Conservation (phyloP, 352 stramenopile species). For the Pythium graminicola region DNA sequence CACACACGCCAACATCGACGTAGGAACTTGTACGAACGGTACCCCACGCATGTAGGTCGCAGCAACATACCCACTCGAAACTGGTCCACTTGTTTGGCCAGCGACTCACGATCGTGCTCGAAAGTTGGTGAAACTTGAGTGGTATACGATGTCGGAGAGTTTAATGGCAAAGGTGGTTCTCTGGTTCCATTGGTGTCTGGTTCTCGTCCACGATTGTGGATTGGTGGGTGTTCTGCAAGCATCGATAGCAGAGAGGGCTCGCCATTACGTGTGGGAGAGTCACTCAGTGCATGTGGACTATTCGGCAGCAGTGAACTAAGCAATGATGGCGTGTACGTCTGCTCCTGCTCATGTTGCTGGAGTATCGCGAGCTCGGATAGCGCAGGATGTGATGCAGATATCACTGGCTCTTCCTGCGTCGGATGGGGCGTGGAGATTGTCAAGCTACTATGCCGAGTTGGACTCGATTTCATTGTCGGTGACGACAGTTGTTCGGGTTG, state of each 20-base stretch:
- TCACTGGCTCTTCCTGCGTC: background rate
- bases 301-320: background rate
- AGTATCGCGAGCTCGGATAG: slow-evolving; percentile 11
- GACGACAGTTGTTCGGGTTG: slow-evolving; percentile 9
- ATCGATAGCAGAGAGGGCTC: slow-evolving; percentile 22
- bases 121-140: slow-evolving; percentile 1
- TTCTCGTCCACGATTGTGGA: background rate
- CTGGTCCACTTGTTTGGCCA: slow-evolving; percentile 1
- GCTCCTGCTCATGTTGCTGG: slow-evolving; percentile 9
- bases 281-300: background rate
- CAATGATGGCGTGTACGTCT: background rate
- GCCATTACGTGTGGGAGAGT: background rate
- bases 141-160: slow-evolving; percentile 12
- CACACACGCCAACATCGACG: slow-evolving; percentile 97
- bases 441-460: background rate
- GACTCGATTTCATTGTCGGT: slow-evolving; percentile 5
- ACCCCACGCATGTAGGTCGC: slow-evolving; percentile 95
- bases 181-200: background rate
- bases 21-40: slow-evolving; percentile 90
- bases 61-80: slow-evolving; percentile 95
- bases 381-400: background rate
- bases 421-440: slow-evolving; percentile 7
- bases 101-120: background rate
- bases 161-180: background rate
- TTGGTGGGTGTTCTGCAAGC: slow-evolving; percentile 15